phyloP scores from a whole-genome alignment of 2,329 filamentous ascomycete genomes.

The Trichoderma koningii region DNA sequence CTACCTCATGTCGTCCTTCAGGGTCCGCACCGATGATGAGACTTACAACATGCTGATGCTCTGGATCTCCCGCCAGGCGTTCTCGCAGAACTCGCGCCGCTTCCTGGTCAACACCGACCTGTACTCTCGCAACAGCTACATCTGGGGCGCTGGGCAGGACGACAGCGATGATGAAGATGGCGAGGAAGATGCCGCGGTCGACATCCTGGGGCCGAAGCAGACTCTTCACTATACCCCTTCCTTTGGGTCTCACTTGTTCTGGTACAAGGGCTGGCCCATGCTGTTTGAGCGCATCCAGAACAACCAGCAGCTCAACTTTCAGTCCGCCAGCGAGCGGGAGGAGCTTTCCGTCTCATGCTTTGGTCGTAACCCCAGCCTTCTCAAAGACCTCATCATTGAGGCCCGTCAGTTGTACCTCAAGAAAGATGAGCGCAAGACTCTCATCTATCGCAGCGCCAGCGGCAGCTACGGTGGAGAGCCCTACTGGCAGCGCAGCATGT shows the following conservation, averaged over 20 bases:
- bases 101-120: conserved; percentile 67
- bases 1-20: conserved; percentile 65
- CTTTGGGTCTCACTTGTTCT: conserved; percentile 68
- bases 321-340: conserved; percentile 55
- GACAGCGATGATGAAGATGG: conserved; percentile 44
- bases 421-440: conserved; percentile 62
- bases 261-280: conserved; percentile 61
- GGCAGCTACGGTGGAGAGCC: conserved; percentile 46
- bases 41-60: conserved; percentile 72
- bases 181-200: conserved; percentile 38
- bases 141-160: conserved; percentile 52
- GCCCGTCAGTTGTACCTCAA: conserved; percentile 57
- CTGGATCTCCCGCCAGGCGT: conserved; percentile 66
- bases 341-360: conserved; percentile 63
- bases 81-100: conserved; percentile 59
- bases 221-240: conserved; percentile 65
- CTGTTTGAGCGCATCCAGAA: conserved; percentile 58
- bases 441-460: conserved; percentile 63
- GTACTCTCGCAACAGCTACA: conserved; percentile 53
- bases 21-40: conserved; percentile 69
- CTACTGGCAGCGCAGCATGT: conserved; percentile 64
- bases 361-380: conserved; percentile 59
- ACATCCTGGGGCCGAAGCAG: conserved; percentile 47
- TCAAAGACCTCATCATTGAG: conserved; percentile 64
- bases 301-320: conserved; percentile 45